Conservation (phyloP, 2,329 filamentous ascomycete genomes). For the Paraconiothyrium sp. region DNA sequence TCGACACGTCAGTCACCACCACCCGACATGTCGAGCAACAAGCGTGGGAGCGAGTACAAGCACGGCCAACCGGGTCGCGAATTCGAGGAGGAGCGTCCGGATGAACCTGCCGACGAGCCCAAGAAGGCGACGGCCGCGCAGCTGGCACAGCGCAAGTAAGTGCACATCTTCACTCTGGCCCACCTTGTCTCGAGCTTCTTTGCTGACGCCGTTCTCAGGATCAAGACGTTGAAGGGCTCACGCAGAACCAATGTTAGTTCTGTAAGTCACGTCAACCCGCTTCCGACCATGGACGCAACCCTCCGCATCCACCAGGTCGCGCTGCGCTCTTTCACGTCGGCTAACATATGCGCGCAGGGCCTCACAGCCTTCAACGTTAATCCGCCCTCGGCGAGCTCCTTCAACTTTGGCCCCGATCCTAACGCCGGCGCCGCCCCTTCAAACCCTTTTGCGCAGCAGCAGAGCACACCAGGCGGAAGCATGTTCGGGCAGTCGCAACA, state of each 20-base stretch:
- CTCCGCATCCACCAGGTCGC: neutral
- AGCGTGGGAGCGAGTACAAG: conserved; percentile 38
- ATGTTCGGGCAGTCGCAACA: conserved; percentile 19
- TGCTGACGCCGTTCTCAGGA: conserved; percentile 13
- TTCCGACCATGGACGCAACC: conserved; percentile 16
- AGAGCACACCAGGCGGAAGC: conserved; percentile 14
- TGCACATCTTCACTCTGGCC: conserved; percentile 29
- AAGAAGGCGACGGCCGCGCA: conserved; percentile 64
- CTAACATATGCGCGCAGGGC: conserved; percentile 35
- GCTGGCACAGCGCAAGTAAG: conserved; percentile 65
- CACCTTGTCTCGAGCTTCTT: neutral
- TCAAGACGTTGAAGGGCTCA: conserved; percentile 14
- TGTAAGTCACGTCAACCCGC: conserved; percentile 34
- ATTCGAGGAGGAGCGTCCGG: conserved; percentile 42
- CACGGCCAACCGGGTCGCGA: conserved; percentile 34
- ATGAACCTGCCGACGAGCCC: conserved; percentile 52
- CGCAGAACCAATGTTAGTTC: conserved; percentile 35
- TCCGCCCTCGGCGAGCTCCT: conserved; percentile 23
- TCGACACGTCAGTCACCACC: conserved; percentile 6
- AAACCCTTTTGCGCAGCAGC: conserved; percentile 19
- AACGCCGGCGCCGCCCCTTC: conserved; percentile 22
- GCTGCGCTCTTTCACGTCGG: conserved; percentile 18
- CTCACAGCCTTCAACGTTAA: conserved; percentile 29
- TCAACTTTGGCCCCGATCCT: conserved; percentile 37
- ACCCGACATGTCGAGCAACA: conserved; percentile 38